phyloP scores from a whole-genome alignment of 768 basidiomycete species.

The Lepiota brunneoincarnata region DNA sequence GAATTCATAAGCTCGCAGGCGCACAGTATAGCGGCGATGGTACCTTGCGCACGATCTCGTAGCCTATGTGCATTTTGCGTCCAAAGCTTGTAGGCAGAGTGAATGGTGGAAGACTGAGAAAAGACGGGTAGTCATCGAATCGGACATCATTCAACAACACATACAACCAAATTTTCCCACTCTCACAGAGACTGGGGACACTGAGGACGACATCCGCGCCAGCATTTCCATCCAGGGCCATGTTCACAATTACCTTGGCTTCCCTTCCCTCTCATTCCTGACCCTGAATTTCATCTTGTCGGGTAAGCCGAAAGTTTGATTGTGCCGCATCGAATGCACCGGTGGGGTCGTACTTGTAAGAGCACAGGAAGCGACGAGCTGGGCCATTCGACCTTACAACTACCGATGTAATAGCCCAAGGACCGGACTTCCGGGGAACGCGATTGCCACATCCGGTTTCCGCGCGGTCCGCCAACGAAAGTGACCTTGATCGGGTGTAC shows the following conservation, averaged over 20 bases:
- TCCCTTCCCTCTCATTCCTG: constrained; percentile 9
- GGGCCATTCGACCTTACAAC: neutral
- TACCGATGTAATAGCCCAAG: constrained; percentile 1
- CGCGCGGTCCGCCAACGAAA: constrained; percentile 5
- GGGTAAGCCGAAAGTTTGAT: neutral
- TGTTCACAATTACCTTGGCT: too few relatives aligned
- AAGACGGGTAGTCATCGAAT: constrained; percentile 51
- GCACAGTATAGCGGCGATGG: constrained; percentile 17
- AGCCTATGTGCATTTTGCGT: constrained; percentile 99
- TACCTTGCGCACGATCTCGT: constrained; percentile 97
- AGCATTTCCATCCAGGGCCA: too few relatives aligned
- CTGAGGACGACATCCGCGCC: too few relatives aligned
- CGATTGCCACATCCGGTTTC: constrained; percentile 5
- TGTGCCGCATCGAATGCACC: neutral
- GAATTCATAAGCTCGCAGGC: neutral
- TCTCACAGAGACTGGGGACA: too few relatives aligned
- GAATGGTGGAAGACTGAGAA: constrained; percentile 6
- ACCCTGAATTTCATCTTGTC: neutral
- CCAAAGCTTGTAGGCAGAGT: constrained; percentile 74
- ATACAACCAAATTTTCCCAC: too few relatives aligned
- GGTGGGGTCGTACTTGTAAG: constrained; percentile 7
- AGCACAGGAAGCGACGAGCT: too few relatives aligned
- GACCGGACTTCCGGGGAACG: neutral
- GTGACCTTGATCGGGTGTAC: neutral
- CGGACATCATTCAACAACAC: too few relatives aligned